phyloP scores from a whole-genome alignment of 768 basidiomycete genomes.

The Leccinellum albellum region DNA sequence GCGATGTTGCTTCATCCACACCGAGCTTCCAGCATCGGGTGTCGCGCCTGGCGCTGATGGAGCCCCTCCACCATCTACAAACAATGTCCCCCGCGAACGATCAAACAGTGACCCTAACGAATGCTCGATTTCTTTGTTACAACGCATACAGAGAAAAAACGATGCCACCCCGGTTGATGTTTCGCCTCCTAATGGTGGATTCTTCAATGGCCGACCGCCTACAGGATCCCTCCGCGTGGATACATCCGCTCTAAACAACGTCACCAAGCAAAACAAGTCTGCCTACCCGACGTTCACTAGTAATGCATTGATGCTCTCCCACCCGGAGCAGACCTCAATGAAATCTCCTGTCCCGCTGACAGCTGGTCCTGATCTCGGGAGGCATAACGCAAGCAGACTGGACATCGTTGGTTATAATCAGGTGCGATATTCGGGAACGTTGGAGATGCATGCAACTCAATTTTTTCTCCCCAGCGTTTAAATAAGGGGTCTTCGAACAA shows the following conservation, averaged over 20 bases:
- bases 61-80: slow-evolving; percentile 46
- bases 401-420: slow-evolving; percentile 74
- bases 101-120: slow-evolving; percentile 80
- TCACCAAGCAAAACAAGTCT: slow-evolving; percentile 76
- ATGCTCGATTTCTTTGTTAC: slow-evolving; percentile 65
- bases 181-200: slow-evolving; percentile 37
- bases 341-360: slow-evolving; percentile 80
- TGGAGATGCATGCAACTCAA: slow-evolving; percentile 6
- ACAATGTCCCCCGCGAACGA: slow-evolving; percentile 61
- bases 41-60: slow-evolving; percentile 51
- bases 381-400: slow-evolving; percentile 64
- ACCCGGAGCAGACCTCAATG: slow-evolving; percentile 52
- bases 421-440: slow-evolving; percentile 37
- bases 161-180: slow-evolving; percentile 58
- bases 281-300: slow-evolving; percentile 65
- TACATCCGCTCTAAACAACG: slow-evolving; percentile 58
- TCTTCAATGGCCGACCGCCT: slow-evolving; percentile 60
- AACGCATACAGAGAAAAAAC: slow-evolving; percentile 69
- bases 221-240: slow-evolving; percentile 72
- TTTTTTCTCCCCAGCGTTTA: slow-evolving; percentile 36
- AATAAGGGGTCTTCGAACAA: slow-evolving; percentile 46
- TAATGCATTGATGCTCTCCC: slow-evolving; percentile 48
- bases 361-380: slow-evolving; percentile 80
- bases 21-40: slow-evolving; percentile 70
- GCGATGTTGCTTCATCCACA: slow-evolving; percentile 92